These are phyloP conservation scores for Boletus barrowsii DNA, from an alignment of 768 basidiomycete genomes.

Conservation along the genomic window DNA sequence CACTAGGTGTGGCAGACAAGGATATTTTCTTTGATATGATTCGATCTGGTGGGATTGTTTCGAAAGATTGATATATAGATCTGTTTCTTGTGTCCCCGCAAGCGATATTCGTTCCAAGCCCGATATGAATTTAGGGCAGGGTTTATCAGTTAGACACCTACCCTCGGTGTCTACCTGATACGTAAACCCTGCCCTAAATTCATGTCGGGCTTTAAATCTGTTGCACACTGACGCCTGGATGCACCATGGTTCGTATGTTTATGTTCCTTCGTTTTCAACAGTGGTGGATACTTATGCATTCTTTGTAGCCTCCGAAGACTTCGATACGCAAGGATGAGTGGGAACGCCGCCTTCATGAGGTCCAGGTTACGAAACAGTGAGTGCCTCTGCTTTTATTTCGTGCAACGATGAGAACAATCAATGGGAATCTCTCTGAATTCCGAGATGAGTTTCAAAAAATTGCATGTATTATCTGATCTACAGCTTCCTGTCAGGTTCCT, in stretches of 20 bases:
- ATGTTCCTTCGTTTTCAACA: neutral
- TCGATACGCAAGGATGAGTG: constrained; percentile 79
- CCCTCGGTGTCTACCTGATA: neutral
- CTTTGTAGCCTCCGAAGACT: constrained; percentile 47
- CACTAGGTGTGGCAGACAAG: constrained; percentile 55
- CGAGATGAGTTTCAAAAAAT: constrained; percentile 63
- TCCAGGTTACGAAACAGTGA: constrained; percentile 86
- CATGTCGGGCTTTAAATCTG: constrained; percentile 31
- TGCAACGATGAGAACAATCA: constrained; percentile 65
- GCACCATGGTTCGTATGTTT: constrained; percentile 33
- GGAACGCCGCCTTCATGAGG: constrained; percentile 79
- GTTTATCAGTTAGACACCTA: no score
- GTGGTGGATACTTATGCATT: neutral
- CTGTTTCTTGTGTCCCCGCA: no score
- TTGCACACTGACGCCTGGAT: constrained; percentile 11
- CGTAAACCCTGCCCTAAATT: constrained; percentile 42
- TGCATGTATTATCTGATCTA: constrained; percentile 89
- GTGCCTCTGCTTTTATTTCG: constrained; percentile 35
- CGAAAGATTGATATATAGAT: constrained; percentile 45
- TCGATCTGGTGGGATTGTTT: constrained; percentile 74
- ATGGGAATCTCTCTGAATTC: constrained; percentile 99
- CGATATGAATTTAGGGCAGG: no score
- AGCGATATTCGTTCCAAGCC: no score
- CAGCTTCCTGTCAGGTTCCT: constrained; percentile 23
- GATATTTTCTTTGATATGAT: constrained; percentile 84